phyloP scores from a whole-genome alignment of 1,139 yeast species.

The Entelexis sorbosivorans region DNA sequence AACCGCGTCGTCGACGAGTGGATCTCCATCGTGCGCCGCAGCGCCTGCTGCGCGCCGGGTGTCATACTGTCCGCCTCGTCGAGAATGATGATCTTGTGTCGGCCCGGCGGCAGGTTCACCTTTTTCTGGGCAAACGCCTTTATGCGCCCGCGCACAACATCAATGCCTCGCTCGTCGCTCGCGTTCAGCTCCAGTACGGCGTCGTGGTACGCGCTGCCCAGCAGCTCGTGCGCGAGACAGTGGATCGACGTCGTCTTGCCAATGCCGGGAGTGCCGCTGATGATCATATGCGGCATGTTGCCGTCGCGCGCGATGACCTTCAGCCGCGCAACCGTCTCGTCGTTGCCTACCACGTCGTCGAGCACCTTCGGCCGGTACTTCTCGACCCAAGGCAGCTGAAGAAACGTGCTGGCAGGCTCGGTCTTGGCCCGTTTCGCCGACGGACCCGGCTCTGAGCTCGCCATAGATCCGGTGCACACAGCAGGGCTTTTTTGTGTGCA shows the following conservation, averaged over 20 bases:
- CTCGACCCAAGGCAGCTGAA: conserved; percentile 58
- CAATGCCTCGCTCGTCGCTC: conserved; percentile 92
- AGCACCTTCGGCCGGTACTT: conserved; percentile 76
- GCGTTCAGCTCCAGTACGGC: conserved; percentile 93
- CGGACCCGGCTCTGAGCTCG: conserved; percentile 19
- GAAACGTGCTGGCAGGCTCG: conserved; percentile 11
- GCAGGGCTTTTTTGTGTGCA: background rate
- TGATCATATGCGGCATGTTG: conserved; percentile 92
- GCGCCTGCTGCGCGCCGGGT: conserved; percentile 95
- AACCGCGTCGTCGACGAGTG: conserved; percentile 90
- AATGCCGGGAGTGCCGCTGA: conserved; percentile 85
- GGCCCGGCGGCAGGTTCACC: conserved; percentile 57
- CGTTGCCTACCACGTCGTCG: conserved; percentile 85
- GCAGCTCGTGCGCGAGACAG: conserved; percentile 74
- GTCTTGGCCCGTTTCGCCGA: conserved; percentile 17
- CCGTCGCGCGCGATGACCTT: conserved; percentile 83
- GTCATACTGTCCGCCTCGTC: conserved; percentile 99
- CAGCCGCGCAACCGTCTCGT: conserved; percentile 75
- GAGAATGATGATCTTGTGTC: conserved; percentile 76
- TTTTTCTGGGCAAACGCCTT: conserved; percentile 94
- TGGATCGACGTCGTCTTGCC: conserved; percentile 93
- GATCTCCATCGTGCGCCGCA: conserved; percentile 93
- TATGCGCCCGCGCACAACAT: conserved; percentile 83
- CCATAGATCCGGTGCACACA: background rate
- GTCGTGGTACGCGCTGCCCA: conserved; percentile 58